Percentiles rank a stretch among this genome's conserved stretches.
Conservation (phyloP, 148 eudicot genomes). For the Dianthus caryophyllus region DNA sequence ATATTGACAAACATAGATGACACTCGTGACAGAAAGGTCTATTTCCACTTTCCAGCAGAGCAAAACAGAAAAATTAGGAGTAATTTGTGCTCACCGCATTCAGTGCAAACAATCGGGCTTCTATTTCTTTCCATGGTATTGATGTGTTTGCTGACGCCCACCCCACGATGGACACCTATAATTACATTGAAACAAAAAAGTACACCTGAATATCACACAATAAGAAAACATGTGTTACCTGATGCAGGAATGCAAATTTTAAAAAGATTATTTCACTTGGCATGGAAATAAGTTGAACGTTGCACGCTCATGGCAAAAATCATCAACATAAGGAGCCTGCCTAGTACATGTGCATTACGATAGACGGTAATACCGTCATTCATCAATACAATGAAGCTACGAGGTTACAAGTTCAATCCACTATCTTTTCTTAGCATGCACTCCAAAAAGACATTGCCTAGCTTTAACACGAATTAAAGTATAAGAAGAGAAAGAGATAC, state of each 20-base stretch:
- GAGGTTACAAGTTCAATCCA: background rate
- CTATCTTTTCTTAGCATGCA: background rate
- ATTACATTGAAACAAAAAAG: conserved; percentile 16
- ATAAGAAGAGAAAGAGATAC: background rate
- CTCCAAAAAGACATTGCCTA: background rate
- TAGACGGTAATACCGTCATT: too few species aligned
- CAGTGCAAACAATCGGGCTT: conserved; percentile 78
- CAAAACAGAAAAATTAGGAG: background rate
- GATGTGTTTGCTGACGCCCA: conserved; percentile 50
- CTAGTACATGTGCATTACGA: background rate
- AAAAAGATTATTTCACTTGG: conserved; percentile 2
- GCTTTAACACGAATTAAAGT: background rate
- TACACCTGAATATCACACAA: conserved; percentile 16
- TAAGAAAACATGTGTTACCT: conserved; percentile 7
- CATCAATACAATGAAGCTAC: background rate
- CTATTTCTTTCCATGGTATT: conserved; percentile 88
- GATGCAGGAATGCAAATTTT: background rate
- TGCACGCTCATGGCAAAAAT: too few species aligned
- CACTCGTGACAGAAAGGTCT: too few species aligned
- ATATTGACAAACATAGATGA: background rate
- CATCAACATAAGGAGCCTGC: too few species aligned
- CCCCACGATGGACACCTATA: conserved; percentile 64
- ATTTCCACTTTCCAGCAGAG: background rate
- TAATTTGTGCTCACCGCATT: conserved; percentile 62
- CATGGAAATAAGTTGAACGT: background rate